Evolutionary conservation across 192 early-diverging fungal species (phyloP), one percentile per base, ranked within the genome.

Genomic region (Gaertneriomyces semiglobifer): DNA sequence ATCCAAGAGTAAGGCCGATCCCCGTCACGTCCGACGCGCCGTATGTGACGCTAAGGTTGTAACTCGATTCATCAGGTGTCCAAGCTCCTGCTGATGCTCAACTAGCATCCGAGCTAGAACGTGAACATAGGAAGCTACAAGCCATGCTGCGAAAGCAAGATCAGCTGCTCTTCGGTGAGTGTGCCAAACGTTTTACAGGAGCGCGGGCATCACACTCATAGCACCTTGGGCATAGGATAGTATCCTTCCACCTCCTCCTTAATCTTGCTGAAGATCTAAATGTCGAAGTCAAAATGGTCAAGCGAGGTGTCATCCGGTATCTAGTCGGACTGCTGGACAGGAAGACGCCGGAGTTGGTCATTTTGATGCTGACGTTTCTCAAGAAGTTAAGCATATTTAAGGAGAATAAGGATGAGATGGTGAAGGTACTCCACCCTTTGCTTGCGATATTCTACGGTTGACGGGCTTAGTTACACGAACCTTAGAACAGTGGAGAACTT

Each of bases 201-300:
- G 4, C 50, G 52, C 44, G 59, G 40, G 14, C 11, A 69, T 44
- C 48, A 18, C n/a, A 56, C 45, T 19, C 0, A 38, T 39, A 19
- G 5, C 14, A 54, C 52, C 33, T 20, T n/a, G 25, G n/a, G 8
- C 9, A n/a, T 45, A 5, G 44, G 12, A 10, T 62, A 74, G 77
- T 82, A 1, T 77, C 78, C 16, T 80, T 86, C 64, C 78, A 85
- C 58, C 60, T 85, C 5, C 69, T 86, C 0, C 57, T 86, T 19
- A 85, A 86, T 58, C 70, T 84, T 38, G 79, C 84, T 11, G 70
- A 81, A 14, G 80, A 84, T 51, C 55, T 80, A 6, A 77, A 53
- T 40, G 78, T 86, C n/a, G 82, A 86, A 69, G 74, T 77, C 51
- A 86, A 86, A 47, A 86, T 86, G 81, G 70, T 86, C 19, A 81